Evolutionary conservation across 2,329 filamentous ascomycete genomes (phyloP).

Genomic region (Plectosphaerella plurivora): DNA sequence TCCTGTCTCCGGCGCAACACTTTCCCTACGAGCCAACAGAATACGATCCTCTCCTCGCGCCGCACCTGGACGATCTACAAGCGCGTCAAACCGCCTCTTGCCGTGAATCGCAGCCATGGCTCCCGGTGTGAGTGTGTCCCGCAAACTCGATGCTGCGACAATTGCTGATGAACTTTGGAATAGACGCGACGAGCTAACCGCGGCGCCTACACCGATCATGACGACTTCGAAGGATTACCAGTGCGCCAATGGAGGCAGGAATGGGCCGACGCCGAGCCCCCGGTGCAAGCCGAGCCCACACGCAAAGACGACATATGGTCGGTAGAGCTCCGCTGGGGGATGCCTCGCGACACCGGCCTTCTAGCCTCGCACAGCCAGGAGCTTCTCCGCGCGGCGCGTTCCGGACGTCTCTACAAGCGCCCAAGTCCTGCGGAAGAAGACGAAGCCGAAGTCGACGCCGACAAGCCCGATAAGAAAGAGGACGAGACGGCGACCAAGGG

Average conservation of each 20-base stretch:
- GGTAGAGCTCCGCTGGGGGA: slow-evolving; percentile 68
- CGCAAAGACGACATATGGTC: slow-evolving; percentile 66
- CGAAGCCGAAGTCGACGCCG: slow-evolving; percentile 46
- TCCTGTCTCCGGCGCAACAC: too few species aligned
- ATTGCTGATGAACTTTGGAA: slow-evolving; percentile 14
- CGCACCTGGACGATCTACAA: too few species aligned
- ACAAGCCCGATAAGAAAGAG: slow-evolving; percentile 58
- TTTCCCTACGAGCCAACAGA: too few species aligned
- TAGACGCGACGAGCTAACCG: slow-evolving; percentile 55
- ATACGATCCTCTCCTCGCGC: too few species aligned
- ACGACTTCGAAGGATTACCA: slow-evolving; percentile 69
- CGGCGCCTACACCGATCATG: slow-evolving; percentile 53
- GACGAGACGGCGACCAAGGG: slow-evolving; percentile 52
- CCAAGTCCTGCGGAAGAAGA: slow-evolving; percentile 59
- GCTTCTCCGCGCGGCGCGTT: slow-evolving; percentile 74
- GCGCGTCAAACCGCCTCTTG: too few species aligned
- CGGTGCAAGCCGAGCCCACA: slow-evolving; percentile 57
- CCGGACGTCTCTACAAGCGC: slow-evolving; percentile 71
- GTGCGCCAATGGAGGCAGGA: slow-evolving; percentile 86
- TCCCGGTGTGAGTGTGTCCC: slow-evolving; percentile 26
- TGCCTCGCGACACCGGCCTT: slow-evolving; percentile 82
- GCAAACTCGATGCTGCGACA: not conserved
- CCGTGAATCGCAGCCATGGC: slow-evolving; percentile 23
- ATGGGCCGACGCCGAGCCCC: slow-evolving; percentile 63
- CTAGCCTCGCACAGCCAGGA: slow-evolving; percentile 77